These are phyloP conservation scores for Emericellopsis terricola DNA, from an alignment of 495 filamentous ascomycete species.

Conservation along the genomic window DNA sequence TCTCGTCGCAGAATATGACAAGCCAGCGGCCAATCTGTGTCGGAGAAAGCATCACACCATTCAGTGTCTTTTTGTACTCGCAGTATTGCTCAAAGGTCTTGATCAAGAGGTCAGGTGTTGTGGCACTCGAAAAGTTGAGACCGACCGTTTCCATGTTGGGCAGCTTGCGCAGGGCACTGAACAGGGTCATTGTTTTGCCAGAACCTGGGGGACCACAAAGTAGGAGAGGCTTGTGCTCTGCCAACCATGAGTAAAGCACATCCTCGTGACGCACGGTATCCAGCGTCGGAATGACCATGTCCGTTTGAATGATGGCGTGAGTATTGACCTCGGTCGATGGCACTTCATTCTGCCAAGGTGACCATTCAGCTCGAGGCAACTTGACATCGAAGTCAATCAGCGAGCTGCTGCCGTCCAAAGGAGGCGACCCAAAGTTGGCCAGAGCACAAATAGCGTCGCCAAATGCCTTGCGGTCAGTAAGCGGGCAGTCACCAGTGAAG, in stretches of 20 bases:
- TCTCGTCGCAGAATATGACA: conserved; percentile 97
- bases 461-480: conserved; percentile 72
- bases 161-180: conserved; percentile 86
- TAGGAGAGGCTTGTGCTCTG: conserved; percentile 91
- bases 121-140: conserved; percentile 97
- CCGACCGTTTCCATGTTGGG: conserved; percentile 98
- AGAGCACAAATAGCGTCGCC: conserved; percentile 65
- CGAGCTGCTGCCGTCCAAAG: conserved; percentile 52
- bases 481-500: conserved; percentile 83
- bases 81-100: conserved; percentile 99
- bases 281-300: conserved; percentile 91
- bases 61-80: conserved; percentile 96
- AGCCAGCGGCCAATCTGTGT: conserved; percentile 96
- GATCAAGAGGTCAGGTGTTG: conserved; percentile 89
- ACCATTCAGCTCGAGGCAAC: conserved; percentile 75
- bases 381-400: conserved; percentile 91
- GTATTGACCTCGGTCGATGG: conserved; percentile 92
- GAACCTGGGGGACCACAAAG: conserved; percentile 96
- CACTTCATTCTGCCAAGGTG: conserved; percentile 83
- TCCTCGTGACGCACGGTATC: conserved; percentile 97
- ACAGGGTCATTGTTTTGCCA: conserved; percentile 98
- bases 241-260: conserved; percentile 95
- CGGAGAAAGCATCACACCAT: conserved; percentile 87
- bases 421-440: conserved; percentile 69
- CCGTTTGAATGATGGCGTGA: conserved; percentile 89